Conservation (phyloP, 192 early-diverging fungal genomes). For the Podochytrium sp. region DNA sequence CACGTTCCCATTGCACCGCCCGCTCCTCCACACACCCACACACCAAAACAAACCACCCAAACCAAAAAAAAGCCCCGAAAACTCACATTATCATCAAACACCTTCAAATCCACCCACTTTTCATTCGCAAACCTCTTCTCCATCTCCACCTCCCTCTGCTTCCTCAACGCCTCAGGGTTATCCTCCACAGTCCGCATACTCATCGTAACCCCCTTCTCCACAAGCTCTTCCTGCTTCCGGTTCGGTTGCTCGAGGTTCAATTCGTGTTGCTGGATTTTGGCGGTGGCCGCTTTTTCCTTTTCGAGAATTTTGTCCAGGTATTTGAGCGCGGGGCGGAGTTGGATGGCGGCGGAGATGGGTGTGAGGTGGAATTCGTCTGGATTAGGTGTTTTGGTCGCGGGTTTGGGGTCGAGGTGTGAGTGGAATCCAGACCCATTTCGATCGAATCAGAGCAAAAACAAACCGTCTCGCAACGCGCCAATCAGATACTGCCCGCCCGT, state of each 20-base stretch:
- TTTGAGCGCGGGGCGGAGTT: conserved; percentile 85
- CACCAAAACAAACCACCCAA: too few species aligned
- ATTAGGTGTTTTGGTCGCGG: conserved; percentile 6
- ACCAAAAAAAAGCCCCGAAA: too few species aligned
- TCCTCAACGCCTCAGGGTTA: conserved; percentile 41
- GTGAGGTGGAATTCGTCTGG: conserved; percentile 86
- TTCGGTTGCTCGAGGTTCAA: conserved; percentile 60
- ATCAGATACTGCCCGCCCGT: conserved; percentile 76
- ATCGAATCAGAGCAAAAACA: not conserved
- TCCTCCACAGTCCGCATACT: conserved; percentile 39
- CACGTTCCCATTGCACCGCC: too few species aligned
- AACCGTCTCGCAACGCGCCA: conserved; percentile 76
- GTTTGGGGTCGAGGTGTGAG: not conserved
- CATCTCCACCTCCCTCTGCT: conserved; percentile 32
- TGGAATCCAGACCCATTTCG: not conserved
- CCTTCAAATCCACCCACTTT: conserved; percentile 27
- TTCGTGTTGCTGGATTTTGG: conserved; percentile 63
- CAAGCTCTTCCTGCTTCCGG: conserved; percentile 36
- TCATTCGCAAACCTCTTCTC: conserved; percentile 38
- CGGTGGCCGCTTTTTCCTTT: conserved; percentile 63
- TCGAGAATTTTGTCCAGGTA: conserved; percentile 91
- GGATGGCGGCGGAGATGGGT: conserved; percentile 71
- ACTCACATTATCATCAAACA: conserved; percentile 26
- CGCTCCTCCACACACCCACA: too few species aligned
- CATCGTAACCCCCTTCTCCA: conserved; percentile 21